Evolutionary conservation across 768 basidiomycete genomes (phyloP), one percentile per base, ranked within the genome.

Genomic region (Calocera cornea): DNA sequence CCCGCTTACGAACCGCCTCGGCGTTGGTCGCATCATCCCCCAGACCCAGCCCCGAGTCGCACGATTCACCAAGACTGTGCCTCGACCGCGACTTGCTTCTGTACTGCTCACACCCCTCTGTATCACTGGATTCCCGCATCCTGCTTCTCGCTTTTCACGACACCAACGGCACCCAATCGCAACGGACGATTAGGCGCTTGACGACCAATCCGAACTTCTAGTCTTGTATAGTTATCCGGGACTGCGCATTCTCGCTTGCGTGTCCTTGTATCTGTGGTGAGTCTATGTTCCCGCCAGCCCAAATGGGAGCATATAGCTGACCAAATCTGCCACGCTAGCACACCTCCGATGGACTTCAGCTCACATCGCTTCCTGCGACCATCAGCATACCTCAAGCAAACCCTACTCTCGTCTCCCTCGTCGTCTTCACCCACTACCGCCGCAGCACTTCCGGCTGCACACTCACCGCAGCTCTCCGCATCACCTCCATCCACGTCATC

Each of bases 1-100:
- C 44, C n/a, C 44, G 54, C 54, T 60, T 60, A 60, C 54, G 54
- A 60, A 60, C 54, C 54, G 54, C 54, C 54, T 60, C 54, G 54
- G 54, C 54, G 54, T 60, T 29, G 54, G 54, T 2, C 54, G 10
- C 54, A 27, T 60, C 54, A 33, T 31, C 31, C 54, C 54, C 54
- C 31, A 27, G 27, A 27, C 31, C 27, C 24, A 27, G 54, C 54
- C 31, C 54, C 54, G 54, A 60, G 54, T 60, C 54, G 54, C 54
- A 60, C 54, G 54, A 60, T 16, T 19, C 54, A 12, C 7, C 44
- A 2, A 16, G 27, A 5, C 27, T 60, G 54, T 33, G 27, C 54
- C 54, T 31, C 54, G 54, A 60, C 31, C 22, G 54, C 31, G 31
- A 60, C 54, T 31, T 60, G 54, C 54, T 33, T 60, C 54, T 60